Evolutionary conservation across 2,329 filamentous ascomycete genomes (phyloP).

Genomic region (Epichloe festucae): DNA sequence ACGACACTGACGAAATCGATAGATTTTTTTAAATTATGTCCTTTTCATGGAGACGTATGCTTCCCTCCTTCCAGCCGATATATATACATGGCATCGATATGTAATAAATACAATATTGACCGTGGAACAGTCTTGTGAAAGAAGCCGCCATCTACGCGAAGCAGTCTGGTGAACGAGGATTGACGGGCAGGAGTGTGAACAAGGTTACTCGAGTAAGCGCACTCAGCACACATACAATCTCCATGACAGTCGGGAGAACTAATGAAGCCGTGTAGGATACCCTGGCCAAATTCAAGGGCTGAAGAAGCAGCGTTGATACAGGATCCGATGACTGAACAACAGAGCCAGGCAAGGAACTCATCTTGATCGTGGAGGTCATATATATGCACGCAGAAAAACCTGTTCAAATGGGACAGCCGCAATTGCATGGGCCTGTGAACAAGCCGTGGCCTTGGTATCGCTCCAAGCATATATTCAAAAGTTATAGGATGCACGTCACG

Average conservation of each 20-base stretch:
- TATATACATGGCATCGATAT: too few relatives aligned
- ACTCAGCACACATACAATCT: constrained; percentile 12
- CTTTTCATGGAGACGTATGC: constrained; percentile 60
- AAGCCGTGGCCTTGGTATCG: not conserved
- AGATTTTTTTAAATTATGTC: constrained; percentile 79
- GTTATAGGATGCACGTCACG: not conserved
- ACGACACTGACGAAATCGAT: constrained; percentile 13
- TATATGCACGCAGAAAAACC: not conserved
- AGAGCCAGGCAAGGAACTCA: not conserved
- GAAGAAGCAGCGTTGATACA: constrained; percentile 12
- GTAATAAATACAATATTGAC: not conserved
- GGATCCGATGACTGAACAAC: not conserved
- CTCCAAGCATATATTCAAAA: not conserved
- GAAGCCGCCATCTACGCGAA: constrained; percentile 69
- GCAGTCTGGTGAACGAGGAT: constrained; percentile 55
- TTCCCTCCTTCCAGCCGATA: not conserved
- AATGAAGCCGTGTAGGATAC: constrained; percentile 36
- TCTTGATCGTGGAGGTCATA: not conserved
- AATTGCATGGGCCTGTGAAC: not conserved
- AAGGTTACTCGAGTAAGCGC: constrained; percentile 57
- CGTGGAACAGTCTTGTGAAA: constrained; percentile 50
- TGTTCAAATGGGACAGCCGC: not conserved
- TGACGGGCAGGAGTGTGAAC: constrained; percentile 64
- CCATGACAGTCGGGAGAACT: not conserved
- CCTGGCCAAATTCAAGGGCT: constrained; percentile 56